Base-by-base conservation (phyloP, 306 rosid species). In the Fragaria ananassa region DNA sequence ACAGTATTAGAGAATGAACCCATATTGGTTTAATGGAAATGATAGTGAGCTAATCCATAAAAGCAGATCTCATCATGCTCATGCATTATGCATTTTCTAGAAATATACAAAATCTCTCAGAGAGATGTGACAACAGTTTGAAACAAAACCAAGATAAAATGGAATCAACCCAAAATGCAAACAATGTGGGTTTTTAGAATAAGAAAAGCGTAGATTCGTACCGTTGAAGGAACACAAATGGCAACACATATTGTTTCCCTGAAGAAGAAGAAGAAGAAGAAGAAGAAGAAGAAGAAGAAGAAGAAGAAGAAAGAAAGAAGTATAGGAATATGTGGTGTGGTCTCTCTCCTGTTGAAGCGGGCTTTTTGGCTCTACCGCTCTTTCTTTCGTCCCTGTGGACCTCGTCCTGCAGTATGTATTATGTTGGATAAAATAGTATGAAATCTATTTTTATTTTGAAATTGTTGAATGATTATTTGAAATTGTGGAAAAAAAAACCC, bases 141-240 rank as follows among this genome's bases (percentile, higher is more conserved):
- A 13, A 35, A 63, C 66, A 25, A 76, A 67, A 63, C 78, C 81
- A 78, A 79, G 61, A 72, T 27, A 14, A 71, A 34, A 58, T 42
- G 51, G n/a, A 61, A 69, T 42, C 29, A 51, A 65, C 45, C 64
- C 61, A 47, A 45, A 51, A 17, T 12, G 60, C 60, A 58, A 34
- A 31, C 19, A 44, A 78, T 45, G 47, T 17, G 25, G 60, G 23
- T 47, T 18, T 35, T 60, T 17, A 60, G 34, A 45, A 45, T 41
- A 41, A 41, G 41, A 37, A 37, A 37, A 7, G 44, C 11, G 45
- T 17, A 17, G 29, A 12, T 10, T 56, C 27, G 35, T 57, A 58
- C 68, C 54, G 68, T 14, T 15, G 66, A 72, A 14, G 68, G 25
- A 57, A 58, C 23, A 11, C 17, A 58, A 58, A 11, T 47, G 35